phyloP scores from a whole-genome alignment of 106 monocot species.

The Dendrobium catenatum region DNA sequence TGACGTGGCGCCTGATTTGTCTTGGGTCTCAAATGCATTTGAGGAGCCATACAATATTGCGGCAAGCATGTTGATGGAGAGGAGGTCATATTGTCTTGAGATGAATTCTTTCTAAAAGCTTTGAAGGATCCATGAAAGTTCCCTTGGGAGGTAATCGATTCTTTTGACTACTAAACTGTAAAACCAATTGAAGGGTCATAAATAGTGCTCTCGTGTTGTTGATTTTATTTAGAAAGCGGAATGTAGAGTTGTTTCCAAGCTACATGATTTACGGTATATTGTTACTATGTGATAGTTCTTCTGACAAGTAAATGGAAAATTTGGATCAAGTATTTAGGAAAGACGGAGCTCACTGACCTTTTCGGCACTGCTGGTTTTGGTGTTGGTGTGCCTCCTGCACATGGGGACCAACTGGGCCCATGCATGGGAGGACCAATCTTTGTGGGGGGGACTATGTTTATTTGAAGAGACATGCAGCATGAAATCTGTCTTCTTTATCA shows the following conservation, averaged over 20 bases:
- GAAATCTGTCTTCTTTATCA: not conserved
- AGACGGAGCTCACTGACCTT: not conserved
- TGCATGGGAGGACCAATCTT: not conserved
- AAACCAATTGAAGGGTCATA: not conserved
- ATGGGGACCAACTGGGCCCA: not conserved
- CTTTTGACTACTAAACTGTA: not conserved
- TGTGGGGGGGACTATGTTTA: not conserved
- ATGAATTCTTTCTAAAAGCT: slow-evolving; percentile 86
- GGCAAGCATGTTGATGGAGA: slow-evolving; percentile 48
- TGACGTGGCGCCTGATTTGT: not conserved
- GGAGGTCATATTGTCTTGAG: slow-evolving; percentile 68
- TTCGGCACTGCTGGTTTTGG: not conserved
- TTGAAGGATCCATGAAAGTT: not conserved
- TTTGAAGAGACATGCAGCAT: not conserved
- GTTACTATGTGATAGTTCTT: not conserved
- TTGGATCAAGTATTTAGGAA: not conserved
- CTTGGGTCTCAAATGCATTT: slow-evolving; percentile 63
- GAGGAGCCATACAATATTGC: slow-evolving; percentile 80
- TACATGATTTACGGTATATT: not conserved
- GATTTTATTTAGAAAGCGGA: not conserved
- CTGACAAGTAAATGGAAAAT: not conserved
- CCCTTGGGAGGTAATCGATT: not conserved
- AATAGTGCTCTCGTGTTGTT: not conserved
- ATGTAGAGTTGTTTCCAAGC: not conserved
- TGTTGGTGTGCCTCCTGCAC: not conserved